Conservation (phyloP, 2,329 filamentous ascomycete genomes). For the Pseudocercospora vitis region DNA sequence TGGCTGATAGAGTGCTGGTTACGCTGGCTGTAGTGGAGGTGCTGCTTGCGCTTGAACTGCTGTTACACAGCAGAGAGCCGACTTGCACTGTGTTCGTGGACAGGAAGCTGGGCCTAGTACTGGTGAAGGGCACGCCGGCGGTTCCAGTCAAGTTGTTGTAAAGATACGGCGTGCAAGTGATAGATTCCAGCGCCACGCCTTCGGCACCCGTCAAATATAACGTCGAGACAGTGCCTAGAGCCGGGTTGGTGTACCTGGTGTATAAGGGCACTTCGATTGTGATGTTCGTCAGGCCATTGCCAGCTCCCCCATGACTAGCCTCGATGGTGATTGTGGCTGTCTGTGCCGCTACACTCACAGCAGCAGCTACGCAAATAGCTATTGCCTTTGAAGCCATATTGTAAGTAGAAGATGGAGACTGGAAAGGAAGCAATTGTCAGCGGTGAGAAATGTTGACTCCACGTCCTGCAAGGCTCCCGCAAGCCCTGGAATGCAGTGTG, state of each 20-base stretch:
- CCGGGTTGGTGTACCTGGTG: conserved; percentile 26
- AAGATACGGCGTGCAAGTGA: conserved; percentile 31
- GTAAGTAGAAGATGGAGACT: too few relatives aligned
- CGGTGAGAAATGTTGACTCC: not conserved
- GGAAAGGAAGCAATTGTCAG: too few relatives aligned
- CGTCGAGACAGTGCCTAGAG: conserved; percentile 29
- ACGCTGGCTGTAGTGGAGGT: conserved; percentile 10
- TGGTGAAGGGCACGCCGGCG: conserved; percentile 30
- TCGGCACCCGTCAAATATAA: conserved; percentile 29
- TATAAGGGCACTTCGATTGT: conserved; percentile 30
- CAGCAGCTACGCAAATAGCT: conserved; percentile 11
- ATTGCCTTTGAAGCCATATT: conserved; percentile 16
- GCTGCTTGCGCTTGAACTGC: conserved; percentile 1
- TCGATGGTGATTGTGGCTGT: conserved; percentile 28
- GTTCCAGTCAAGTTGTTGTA: conserved; percentile 25
- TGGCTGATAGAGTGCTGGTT: conserved; percentile 13
- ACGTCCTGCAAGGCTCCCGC: not conserved
- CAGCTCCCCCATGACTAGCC: conserved; percentile 30
- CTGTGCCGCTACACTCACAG: conserved; percentile 20
- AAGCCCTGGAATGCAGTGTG: conserved; percentile 1
- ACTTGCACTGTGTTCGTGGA: conserved; percentile 32
- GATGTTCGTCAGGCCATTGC: conserved; percentile 29
- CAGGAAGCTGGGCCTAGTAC: conserved; percentile 23
- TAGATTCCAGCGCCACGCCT: conserved; percentile 20
- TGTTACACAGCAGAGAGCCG: conserved; percentile 28